phyloP scores from a whole-genome alignment of 2,329 filamentous ascomycete genomes.

The Fusarium luffae region DNA sequence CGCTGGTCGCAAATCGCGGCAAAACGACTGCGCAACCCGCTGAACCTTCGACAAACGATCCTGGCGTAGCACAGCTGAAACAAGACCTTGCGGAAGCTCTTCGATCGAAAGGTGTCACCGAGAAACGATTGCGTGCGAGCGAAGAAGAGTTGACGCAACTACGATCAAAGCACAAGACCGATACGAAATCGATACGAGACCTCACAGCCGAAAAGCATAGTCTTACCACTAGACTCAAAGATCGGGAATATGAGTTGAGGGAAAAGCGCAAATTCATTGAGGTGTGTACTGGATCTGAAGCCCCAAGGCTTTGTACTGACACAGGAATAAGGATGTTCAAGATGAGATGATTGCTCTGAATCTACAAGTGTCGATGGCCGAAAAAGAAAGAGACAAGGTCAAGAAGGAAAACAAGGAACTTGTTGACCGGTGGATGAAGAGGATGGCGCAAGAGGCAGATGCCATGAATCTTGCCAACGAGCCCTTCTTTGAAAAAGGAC shows the following conservation, averaged over 20 bases:
- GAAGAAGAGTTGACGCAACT: conserved; percentile 73
- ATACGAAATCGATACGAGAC: conserved; percentile 69
- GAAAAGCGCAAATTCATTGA: conserved; percentile 87
- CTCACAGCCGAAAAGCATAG: conserved; percentile 71
- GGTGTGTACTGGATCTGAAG: conserved; percentile 53
- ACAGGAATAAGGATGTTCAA: conserved; percentile 74
- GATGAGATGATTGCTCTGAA: conserved; percentile 92
- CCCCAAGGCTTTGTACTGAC: conserved; percentile 23
- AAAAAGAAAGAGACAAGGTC: conserved; percentile 78
- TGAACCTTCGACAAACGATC: conserved; percentile 45
- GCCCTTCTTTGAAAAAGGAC: conserved; percentile 49
- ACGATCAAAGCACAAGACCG: conserved; percentile 68
- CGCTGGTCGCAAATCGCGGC: conserved; percentile 43
- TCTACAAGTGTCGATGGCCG: conserved; percentile 86
- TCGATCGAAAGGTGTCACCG: conserved; percentile 75
- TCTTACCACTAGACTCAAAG: conserved; percentile 75
- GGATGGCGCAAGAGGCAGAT: conserved; percentile 87
- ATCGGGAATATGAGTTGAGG: conserved; percentile 85
- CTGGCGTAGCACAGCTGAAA: conserved; percentile 63
- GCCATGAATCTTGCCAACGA: conserved; percentile 80
- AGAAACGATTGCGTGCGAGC: conserved; percentile 70
- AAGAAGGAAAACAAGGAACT: conserved; percentile 88
- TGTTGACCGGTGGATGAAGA: conserved; percentile 89
- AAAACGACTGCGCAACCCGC: conserved; percentile 27
- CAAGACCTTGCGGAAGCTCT: conserved; percentile 81